Evolutionary conservation across 257 asterid genomes (phyloP).

Genomic region (Verbena officinalis): DNA sequence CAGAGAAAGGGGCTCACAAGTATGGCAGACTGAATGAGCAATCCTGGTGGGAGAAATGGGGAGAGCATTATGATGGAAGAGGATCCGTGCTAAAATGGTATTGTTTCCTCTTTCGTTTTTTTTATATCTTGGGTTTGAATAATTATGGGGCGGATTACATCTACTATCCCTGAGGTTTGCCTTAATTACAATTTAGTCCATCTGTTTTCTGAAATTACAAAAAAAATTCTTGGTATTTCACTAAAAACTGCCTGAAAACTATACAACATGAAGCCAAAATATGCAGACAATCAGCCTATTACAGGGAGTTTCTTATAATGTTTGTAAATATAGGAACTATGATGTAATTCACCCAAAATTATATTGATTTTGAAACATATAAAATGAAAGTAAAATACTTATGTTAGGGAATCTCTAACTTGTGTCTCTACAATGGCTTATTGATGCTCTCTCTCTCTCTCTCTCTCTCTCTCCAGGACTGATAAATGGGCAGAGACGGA

Average conservation of each 20-base stretch:
- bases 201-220: too few species aligned
- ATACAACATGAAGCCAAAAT: too few species aligned
- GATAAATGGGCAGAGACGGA: slow-evolving; percentile 99
- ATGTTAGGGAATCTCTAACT: slow-evolving; percentile 14
- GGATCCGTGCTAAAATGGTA: slow-evolving; percentile 99
- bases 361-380: neutral
- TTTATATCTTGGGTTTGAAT: too few species aligned
- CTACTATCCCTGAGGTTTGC: too few species aligned
- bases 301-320: too few species aligned
- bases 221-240: too few species aligned
- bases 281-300: too few species aligned
- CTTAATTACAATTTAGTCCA: too few species aligned
- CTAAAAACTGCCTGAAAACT: too few species aligned
- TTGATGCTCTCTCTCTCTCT: slow-evolving; percentile 2
- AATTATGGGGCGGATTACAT: too few species aligned
- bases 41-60: slow-evolving; percentile 99
- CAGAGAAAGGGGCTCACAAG: slow-evolving; percentile 97
- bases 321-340: too few species aligned
- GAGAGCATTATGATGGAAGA: slow-evolving; percentile 95
- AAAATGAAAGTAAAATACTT: slow-evolving; percentile 1
- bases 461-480: slow-evolving; percentile 60
- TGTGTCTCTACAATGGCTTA: slow-evolving; percentile 16
- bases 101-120: neutral
- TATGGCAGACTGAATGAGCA: slow-evolving; percentile 96
- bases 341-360: neutral